Evolutionary conservation across 257 asterid genomes (phyloP), one percentile per base, ranked within the genome.

Genomic region (Nicotiana sylvestris): DNA sequence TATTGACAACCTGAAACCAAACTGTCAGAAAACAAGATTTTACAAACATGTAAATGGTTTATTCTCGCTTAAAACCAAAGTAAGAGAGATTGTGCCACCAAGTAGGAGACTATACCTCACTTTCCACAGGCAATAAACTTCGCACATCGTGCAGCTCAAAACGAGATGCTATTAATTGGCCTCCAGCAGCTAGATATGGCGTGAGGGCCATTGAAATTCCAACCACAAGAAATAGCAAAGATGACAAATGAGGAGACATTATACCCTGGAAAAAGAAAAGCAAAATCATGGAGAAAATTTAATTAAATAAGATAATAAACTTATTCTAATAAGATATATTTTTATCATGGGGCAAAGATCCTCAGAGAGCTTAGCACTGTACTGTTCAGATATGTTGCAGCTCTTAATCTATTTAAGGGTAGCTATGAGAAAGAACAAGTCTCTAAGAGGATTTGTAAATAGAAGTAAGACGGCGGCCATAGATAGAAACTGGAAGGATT

Each of bases 141-240:
- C 99, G 93, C 85, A 96, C 99, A 90, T 96, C 99, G 58, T 96
- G 98, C 83, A 90, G 93, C 89, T 94, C 98, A 90, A 96, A 96
- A 66, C 95, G 96, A 85, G 99, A 94, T 83, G 99, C 99, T 89
- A 96, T 89, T 82, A 96, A 84, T 86, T 96, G 99, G 86, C 99
- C 99, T 85, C 98, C 99, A 83, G 99, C 99, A 78, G 99, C 99
- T 88, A 96, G 86, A 90, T 91, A 96, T 51, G 99, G 99, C 65
- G 99, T 96, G 81, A 96, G 86, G 66, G 99, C 99, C 99, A 96
- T 96, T 61, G 99, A 96, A 85, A 96, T 85, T 62, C 99, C 99
- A 66, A 96, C 99, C 84, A 96, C 98, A 39, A 96, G 99, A 90
- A 94, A 96, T 81, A 96, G 89, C 88, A 96, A 88, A 33, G 99